Conservation (phyloP, 768 basidiomycete species). For the Gyrodon lividus region DNA sequence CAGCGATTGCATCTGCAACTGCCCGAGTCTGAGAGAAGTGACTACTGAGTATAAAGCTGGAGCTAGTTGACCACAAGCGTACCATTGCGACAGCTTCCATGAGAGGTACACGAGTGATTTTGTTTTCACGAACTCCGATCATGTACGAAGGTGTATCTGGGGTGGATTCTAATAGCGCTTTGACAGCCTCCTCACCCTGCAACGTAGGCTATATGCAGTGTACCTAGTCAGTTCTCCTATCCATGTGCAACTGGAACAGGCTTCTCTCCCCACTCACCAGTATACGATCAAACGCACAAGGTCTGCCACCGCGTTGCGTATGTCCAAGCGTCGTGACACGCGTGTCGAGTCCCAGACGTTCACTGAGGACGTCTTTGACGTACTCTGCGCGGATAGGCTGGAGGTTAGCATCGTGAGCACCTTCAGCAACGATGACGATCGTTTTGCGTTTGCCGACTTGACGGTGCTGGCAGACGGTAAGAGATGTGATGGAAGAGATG, state of each 20-base stretch:
- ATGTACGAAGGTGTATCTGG: constrained; percentile 94
- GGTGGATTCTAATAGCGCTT: constrained; percentile 80
- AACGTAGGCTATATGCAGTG: constrained; percentile 72
- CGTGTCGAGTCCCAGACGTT: constrained; percentile 89
- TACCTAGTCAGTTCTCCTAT: constrained; percentile 3
- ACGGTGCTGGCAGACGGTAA: constrained; percentile 63
- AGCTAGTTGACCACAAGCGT: constrained; percentile 1
- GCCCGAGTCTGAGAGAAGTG: constrained; percentile 65
- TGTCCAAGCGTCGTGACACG: constrained; percentile 97
- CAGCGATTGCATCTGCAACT: constrained; percentile 78
- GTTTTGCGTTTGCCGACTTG: constrained; percentile 93
- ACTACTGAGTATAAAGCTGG: constrained; percentile 5
- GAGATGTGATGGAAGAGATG: not conserved
- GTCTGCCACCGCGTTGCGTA: constrained; percentile 92
- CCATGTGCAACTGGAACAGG: not conserved
- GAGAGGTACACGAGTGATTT: constrained; percentile 87
- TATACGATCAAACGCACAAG: constrained; percentile 91
- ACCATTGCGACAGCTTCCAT: constrained; percentile 93
- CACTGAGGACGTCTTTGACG: constrained; percentile 84
- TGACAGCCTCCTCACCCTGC: constrained; percentile 94
- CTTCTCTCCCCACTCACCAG: constrained; percentile 52
- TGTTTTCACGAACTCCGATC: constrained; percentile 95
- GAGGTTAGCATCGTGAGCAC: constrained; percentile 83
- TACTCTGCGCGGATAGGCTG: constrained; percentile 91
- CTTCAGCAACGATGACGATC: constrained; percentile 97